These are phyloP conservation scores for Eleusine coracana DNA, from an alignment of 176 grass and related monocot genomes.

Conservation along the genomic window DNA sequence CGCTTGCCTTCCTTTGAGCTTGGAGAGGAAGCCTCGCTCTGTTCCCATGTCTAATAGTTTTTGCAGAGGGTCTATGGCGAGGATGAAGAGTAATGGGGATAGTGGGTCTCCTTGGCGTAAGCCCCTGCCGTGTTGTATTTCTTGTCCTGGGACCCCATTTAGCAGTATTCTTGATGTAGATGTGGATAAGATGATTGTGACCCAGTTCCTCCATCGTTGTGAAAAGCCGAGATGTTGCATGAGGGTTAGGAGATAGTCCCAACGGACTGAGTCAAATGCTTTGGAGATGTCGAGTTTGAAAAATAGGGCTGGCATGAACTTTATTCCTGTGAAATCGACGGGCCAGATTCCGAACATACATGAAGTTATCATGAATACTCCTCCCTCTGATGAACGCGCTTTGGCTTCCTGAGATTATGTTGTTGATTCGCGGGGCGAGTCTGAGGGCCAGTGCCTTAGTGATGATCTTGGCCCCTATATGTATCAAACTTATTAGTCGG, in stretches of 20 bases:
- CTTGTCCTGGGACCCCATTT: too few species aligned
- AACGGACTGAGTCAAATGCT: background rate
- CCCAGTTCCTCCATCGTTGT: too few species aligned
- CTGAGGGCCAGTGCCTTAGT: fast-evolving
- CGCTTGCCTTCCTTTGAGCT: too few species aligned
- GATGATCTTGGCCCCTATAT: background rate
- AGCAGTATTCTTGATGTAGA: too few species aligned
- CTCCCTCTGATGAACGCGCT: background rate
- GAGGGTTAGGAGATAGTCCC: background rate
- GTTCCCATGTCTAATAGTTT: too few species aligned
- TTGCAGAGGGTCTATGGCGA: too few species aligned
- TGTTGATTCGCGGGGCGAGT: fast-evolving
- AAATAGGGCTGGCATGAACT: background rate
- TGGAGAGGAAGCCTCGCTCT: too few species aligned
- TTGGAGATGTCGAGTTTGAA: background rate
- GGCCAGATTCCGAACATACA: background rate
- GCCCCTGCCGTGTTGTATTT: too few species aligned
- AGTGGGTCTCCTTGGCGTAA: too few species aligned
- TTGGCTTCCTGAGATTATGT: background rate
- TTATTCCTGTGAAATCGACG: background rate
- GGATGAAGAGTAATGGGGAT: too few species aligned
- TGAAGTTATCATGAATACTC: background rate
- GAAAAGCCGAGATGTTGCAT: too few species aligned
- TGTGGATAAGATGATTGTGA: too few species aligned
- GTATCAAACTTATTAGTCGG: background rate